Conservation (phyloP, 495 filamentous ascomycete genomes). For the Bombardia bombarda region DNA sequence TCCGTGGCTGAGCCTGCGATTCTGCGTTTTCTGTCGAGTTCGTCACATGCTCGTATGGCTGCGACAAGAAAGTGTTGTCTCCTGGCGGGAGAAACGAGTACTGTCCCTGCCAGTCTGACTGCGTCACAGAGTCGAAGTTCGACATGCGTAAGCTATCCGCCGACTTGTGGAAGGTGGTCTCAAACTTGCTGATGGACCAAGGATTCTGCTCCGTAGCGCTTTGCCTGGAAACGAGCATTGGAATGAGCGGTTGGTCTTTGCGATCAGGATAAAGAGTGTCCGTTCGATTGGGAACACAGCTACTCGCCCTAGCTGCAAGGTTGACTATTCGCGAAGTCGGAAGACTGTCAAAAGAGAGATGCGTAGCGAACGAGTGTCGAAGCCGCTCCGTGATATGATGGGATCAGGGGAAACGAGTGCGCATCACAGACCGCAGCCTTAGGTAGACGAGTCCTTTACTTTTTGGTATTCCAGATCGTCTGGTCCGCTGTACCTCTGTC, state of each 20-base stretch:
- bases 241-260: constrained; percentile 25
- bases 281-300: constrained; percentile 8
- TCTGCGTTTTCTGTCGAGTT: constrained; percentile 32
- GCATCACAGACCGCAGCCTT: constrained; percentile 13
- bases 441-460: constrained; percentile 12
- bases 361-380: constrained; percentile 10
- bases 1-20: constrained; percentile 33
- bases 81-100: constrained; percentile 48
- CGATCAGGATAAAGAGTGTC: constrained; percentile 3
- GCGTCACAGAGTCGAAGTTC: constrained; percentile 47
- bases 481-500: constrained; percentile 16
- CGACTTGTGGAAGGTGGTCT: constrained; percentile 42
- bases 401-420: constrained; percentile 12
- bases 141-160: constrained; percentile 51
- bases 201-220: constrained; percentile 48
- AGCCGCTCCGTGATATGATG: constrained; percentile 6
- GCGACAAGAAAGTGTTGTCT: constrained; percentile 41
- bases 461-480: constrained; percentile 6
- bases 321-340: background rate
- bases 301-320: constrained; percentile 12
- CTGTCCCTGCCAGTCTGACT: constrained; percentile 53
- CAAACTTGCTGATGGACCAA: constrained; percentile 52
- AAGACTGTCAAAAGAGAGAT: background rate
- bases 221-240: constrained; percentile 56
- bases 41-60: constrained; percentile 40